Base-by-base conservation (phyloP, 192 early-diverging fungal genomes). In the Podila epigama region DNA sequence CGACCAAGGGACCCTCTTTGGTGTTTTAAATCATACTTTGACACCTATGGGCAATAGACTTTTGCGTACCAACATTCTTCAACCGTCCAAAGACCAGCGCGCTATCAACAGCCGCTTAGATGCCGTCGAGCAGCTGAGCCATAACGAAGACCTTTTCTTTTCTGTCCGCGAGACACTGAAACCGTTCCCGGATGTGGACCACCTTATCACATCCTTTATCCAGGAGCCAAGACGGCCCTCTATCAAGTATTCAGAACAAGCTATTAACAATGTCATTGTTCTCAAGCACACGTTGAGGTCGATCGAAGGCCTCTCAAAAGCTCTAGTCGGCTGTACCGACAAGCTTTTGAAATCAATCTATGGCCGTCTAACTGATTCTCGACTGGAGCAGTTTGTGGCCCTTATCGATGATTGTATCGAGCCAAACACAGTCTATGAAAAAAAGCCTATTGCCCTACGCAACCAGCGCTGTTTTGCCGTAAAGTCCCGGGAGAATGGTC, bases 391-490 rank as follows among this genome's bases (percentile, higher is more conserved):
- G 6, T 70, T 92, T 13, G 63, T 79, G 28, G 68, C 79, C 7
- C 60, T 70, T 2, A 90, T 94, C 20, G 81, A 92, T 37, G 67
- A 79, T 37, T 84, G 89, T 20, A 88, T 97, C 20, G 88, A 95
- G 57, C 83, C 87, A n/a, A 91, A 92, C 34, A 68, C 93, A 4
- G 79, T 82, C 0, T 81, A 85, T 51, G 89, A 94, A 68, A 95
- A 92, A 67, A 89, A 81, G 13, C 81, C 92, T n/a, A 70, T 94
- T 20, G 91, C 89, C 34, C 68, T 94, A 35, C 83, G 90, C 37
- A 93, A 94, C 66, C 96, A 95, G 79, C 84, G 93, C 29, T 95
- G 94, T 62, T 94, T 94, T 69, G 93, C 93, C 5, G 89, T 96
- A 36, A 95, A 92, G 81, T 85, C 91, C 25, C 92, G 93, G 4